Evolutionary conservation across 352 stramenopile genomes (phyloP), one percentile per base, ranked within the genome.

Genomic region (Globisporangium paddicum): DNA sequence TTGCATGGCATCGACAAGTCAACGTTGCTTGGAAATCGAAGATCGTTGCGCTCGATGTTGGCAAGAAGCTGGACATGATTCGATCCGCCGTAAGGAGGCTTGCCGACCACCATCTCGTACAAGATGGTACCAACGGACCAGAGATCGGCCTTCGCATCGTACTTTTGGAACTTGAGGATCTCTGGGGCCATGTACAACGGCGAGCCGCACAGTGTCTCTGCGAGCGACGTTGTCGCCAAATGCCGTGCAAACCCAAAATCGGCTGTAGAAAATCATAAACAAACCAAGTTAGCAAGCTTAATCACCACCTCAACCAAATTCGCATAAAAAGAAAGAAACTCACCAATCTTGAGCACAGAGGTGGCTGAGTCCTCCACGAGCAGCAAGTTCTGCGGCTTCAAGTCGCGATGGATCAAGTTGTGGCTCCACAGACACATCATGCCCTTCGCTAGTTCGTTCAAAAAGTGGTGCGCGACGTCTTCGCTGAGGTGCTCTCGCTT

Each of bases 111-210:
- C 87, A 98, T 97, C 77, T 99, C 96, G 68, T 96, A 99, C 26
- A 98, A 59, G 41, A 99, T 97, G 8, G 90, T 95, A 34, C 96
- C 96, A 2, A 98, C 93, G 2, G 86, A 97, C 95, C 95, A 99
- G 2, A 99, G 73, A 71, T 99, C 96, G 9, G 95, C 95, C 66
- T 98, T 98, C 28, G 91, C 89, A 74, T 98, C 93, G 69, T 99
- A 99, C 72, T 95, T 97, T 55, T 97, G 74, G 49, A 90, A 89
- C 65, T 86, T 81, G 58, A 99, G 81, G 67, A 99, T 98, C 80
- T 99, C 96, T 7, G 96, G 96, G 19, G 96, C 96, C 96, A 99
- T 99, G 66, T 98, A 99, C 41, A 99, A 64, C 16, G 96, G 96
- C 18, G 86, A 97, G 0, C 96, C 96, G 63, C 94, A 98, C 35